phyloP scores from a whole-genome alignment of 2,329 filamentous ascomycete genomes.

The Tolypocladium paradoxum region DNA sequence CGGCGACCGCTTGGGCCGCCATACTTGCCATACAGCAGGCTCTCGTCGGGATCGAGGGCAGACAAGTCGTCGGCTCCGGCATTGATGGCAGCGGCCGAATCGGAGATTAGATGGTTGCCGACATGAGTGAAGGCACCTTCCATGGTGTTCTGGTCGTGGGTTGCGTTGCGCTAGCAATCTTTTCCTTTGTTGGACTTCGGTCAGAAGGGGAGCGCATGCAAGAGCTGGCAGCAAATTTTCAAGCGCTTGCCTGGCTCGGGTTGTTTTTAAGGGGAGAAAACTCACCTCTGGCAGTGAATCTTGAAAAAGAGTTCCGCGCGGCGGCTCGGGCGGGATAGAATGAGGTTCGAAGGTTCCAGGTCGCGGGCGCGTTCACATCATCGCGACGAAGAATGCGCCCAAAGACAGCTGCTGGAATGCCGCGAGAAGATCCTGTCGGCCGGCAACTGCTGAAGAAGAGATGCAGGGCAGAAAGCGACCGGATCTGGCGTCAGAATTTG shows the following conservation, averaged over 20 bases:
- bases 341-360: constrained; percentile 17
- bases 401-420: constrained; percentile 1
- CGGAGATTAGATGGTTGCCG: constrained; percentile 76
- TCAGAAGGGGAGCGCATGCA: not conserved
- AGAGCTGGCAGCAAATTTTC: not conserved
- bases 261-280: not conserved
- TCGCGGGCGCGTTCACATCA: constrained; percentile 25
- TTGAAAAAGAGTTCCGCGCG: constrained; percentile 5
- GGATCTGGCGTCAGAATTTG: constrained; percentile 2
- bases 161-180: constrained; percentile 2
- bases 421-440: not conserved
- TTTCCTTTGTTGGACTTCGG: not conserved
- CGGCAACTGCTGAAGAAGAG: not conserved
- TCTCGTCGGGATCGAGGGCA: constrained; percentile 67
- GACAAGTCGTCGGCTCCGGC: constrained; percentile 68
- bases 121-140: constrained; percentile 83
- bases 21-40: constrained; percentile 63
- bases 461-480: not conserved
- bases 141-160: constrained; percentile 38
- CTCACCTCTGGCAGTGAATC: constrained; percentile 4
- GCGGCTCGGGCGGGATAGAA: constrained; percentile 15
- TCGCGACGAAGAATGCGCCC: constrained; percentile 20
- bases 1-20: constrained; percentile 51
- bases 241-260: not conserved
- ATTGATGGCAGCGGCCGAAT: constrained; percentile 78